A percentile compares a stretch with the other conserved stretches of the same genome.
Conservation (phyloP, 2,329 filamentous ascomycete species). For the Phoma sp. region DNA sequence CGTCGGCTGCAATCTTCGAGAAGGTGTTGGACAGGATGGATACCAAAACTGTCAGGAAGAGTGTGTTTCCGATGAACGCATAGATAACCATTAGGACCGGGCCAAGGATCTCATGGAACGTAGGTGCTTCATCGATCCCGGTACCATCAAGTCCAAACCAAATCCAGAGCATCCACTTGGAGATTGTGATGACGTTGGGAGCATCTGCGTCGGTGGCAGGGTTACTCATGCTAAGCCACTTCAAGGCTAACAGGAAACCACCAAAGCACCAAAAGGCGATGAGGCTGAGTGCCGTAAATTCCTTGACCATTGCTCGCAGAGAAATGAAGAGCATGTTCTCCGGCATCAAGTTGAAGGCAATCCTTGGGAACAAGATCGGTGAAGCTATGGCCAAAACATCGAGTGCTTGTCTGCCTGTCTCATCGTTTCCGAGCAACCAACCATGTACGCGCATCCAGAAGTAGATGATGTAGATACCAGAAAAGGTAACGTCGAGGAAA, state of each 20-base stretch:
- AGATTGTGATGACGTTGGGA: constrained; percentile 72
- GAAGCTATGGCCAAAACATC: constrained; percentile 82
- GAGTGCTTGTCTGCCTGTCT: constrained; percentile 70
- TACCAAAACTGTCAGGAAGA: constrained; percentile 88
- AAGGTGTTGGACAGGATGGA: constrained; percentile 89
- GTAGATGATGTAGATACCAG: constrained; percentile 74
- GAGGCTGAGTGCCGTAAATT: constrained; percentile 79
- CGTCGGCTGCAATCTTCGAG: constrained; percentile 76
- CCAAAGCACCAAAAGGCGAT: constrained; percentile 84
- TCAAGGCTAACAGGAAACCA: constrained; percentile 79
- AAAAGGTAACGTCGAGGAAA: constrained; percentile 82
- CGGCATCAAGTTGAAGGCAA: constrained; percentile 83
- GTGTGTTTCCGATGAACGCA: constrained; percentile 83
- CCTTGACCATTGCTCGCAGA: constrained; percentile 82
- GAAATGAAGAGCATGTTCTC: constrained; percentile 86
- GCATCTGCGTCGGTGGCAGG: constrained; percentile 39
- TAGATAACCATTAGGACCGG: constrained; percentile 83
- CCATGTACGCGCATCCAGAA: constrained; percentile 72
- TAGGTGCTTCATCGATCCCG: constrained; percentile 63
- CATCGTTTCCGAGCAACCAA: constrained; percentile 58
- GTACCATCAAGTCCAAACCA: constrained; percentile 86
- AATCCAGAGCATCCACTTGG: constrained; percentile 92
- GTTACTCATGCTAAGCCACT: constrained; percentile 70
- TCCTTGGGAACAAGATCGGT: constrained; percentile 76
- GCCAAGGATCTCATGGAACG: constrained; percentile 82